Evolutionary conservation across 2,329 filamentous ascomycete species (phyloP), one percentile per base, ranked within the genome.

Genomic region (Fusarium sp.): DNA sequence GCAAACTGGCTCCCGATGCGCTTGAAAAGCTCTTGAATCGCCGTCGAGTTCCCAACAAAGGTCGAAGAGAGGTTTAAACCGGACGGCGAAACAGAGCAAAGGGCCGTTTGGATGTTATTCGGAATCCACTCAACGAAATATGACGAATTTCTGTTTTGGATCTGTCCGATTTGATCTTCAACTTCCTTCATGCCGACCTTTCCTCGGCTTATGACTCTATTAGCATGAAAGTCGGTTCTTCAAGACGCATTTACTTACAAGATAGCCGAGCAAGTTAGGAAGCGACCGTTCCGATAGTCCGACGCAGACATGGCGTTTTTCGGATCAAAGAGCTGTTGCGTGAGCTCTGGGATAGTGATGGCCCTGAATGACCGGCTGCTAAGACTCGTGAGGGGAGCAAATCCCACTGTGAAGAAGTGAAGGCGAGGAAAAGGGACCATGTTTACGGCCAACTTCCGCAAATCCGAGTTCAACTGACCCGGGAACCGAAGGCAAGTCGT

Each of bases 301-400:
- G 95, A 97, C 77, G 96, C 96, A 88, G 96, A 96, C 96, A 99
- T 98, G 95, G 98, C 98, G 93, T 99, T 99, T 94, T 98, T 98
- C 83, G 96, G 95, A 90, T 99, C 97, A 90, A 97, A 98, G 95
- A 99, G 98, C 88, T 99, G 96, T 90, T 98, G 96, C 81, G 96
- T 98, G 85, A 99, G 92, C 90, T 98, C 97, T 69, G 96, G 96
- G 71, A 98, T 96, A 82, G 93, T 95, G 86, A 98, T 93, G 78
- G 97, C 95, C 84, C 97, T 96, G 95, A 98, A 99, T 80, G 94
- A 94, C 90, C 97, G 87, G 78, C 95, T 93, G 81, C 87, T 87
- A 75, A 86, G 87, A 86, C 94, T 97, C 85, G 96, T 98, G 82
- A 99, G 92, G 84, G 96, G 96, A 86, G 96, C 95, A 85, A 98